Evolutionary conservation across 2,329 filamentous ascomycete species (phyloP), one percentile per base, ranked within the genome.

Genomic region (Penicillium vulpinum): DNA sequence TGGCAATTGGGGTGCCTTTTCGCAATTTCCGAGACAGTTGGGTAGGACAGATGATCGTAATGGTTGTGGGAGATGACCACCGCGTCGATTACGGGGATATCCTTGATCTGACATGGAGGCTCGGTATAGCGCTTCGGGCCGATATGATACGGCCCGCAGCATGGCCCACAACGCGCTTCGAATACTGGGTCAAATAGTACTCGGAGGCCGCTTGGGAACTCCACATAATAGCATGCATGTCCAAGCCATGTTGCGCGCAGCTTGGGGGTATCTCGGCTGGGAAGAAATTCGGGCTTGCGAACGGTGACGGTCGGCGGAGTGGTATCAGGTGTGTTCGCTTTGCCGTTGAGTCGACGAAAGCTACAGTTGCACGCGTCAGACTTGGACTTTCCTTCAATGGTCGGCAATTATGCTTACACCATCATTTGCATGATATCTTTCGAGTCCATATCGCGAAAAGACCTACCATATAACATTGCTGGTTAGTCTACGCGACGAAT

Each of bases 151-250:
- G 93, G 93, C 28, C 88, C 87, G 76, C 93, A 97, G 67, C 91
- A 80, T 0, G 93, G 93, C 29, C 88, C 87, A 77, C 93, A 97
- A 66, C 91, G 86, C 61, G 91, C 86, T 71, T 93, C 91, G 64
- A 97, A 96, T 33, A 97, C 92, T 1, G 93, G 93, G 69, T 97
- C 93, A 72, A 96, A 97, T 4, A 97, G 84, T 4, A 96, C 91
- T 53, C 93, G 87, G 51, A 97, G 80, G 0, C 93, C 93, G 15
- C 84, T 83, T 2, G 92, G 91, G 67, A 92, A 97, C 74, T 97
- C 93, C 65, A 96, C 85, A 68, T 91, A 92, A 78, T 92, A 96
- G 78, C 92, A 96, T 4, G 93, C 92, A 73, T 97, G 93, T 35
- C 93, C 93, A 2, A 97, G 85, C 93, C 93, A 97, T 39, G 93